Evolutionary conservation across 139 green algal species (phyloP).

Genomic region (Volvox reticuliferus): DNA sequence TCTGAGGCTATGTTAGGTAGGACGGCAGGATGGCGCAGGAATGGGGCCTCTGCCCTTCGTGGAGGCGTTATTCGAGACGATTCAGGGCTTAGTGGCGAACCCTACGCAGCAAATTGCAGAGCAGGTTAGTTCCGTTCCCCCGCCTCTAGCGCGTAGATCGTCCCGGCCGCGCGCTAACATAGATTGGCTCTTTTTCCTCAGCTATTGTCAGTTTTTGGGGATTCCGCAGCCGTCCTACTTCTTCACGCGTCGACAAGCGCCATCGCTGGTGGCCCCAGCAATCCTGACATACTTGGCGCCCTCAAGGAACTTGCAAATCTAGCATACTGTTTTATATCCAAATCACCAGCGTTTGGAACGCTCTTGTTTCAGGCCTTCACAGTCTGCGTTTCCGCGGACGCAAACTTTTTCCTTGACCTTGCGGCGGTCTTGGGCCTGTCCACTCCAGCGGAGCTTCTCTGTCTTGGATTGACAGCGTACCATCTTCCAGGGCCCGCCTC

Average conservation of each 20-base stretch:
- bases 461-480: not conserved
- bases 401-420: conserved; percentile 13
- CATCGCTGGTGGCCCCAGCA: not conserved
- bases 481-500: not conserved
- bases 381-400: conserved; percentile 3
- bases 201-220: conserved; percentile 2
- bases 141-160: not conserved
- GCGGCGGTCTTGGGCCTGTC: not conserved
- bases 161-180: not conserved
- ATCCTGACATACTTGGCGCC: not conserved
- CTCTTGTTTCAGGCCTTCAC: conserved; percentile 7
- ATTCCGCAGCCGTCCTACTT: conserved; percentile 6
- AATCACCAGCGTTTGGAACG: conserved; percentile 2
- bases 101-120: not conserved
- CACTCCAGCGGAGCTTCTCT: not conserved
- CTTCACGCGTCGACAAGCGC: conserved; percentile 12
- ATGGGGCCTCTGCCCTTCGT: conserved; percentile 24
- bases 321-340: not conserved
- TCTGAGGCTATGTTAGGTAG: not conserved
- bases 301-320: not conserved
- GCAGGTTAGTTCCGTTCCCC: not conserved
- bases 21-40: conserved; percentile 25
- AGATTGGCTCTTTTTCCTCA: not conserved
- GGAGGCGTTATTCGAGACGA: conserved; percentile 1
- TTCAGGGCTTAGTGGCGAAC: not conserved